These are phyloP conservation scores for Cucurbita maxima DNA, from an alignment of 306 rosid species.

Conservation along the genomic window DNA sequence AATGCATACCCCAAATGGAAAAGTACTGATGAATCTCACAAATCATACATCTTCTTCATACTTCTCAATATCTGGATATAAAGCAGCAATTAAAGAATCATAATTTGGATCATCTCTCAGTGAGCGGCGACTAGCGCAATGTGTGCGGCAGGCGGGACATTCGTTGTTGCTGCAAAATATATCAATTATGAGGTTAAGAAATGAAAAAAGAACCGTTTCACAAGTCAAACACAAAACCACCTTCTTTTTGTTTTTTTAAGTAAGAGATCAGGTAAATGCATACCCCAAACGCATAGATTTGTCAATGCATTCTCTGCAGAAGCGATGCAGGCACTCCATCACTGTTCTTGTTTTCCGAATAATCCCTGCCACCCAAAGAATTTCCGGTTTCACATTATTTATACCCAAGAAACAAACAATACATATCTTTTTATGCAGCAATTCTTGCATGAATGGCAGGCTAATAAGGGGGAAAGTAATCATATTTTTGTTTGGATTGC, in stretches of 20 bases:
- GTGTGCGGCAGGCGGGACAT: conserved; percentile 78
- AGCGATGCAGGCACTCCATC: conserved; percentile 83
- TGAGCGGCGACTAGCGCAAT: conserved; percentile 74
- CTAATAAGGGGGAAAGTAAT: background rate
- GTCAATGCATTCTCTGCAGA: conserved; percentile 81
- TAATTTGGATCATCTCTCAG: conserved; percentile 69
- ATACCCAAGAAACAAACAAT: background rate
- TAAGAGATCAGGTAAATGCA: background rate
- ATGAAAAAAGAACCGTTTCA: background rate
- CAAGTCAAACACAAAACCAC: background rate
- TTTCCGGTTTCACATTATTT: background rate
- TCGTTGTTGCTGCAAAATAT: conserved; percentile 48
- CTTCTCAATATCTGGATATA: conserved; percentile 61
- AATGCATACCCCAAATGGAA: background rate
- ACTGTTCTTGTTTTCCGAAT: conserved; percentile 72
- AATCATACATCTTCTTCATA: conserved; percentile 52
- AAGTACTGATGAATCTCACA: background rate
- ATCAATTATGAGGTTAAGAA: background rate
- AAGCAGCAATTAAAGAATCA: conserved; percentile 48
- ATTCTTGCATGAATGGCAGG: background rate
- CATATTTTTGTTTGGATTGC: background rate
- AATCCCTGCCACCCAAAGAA: conserved; percentile 35
- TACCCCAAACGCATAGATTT: conserved; percentile 78
- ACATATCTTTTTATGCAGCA: background rate
- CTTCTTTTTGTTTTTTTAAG: background rate